Evolutionary conservation across 352 stramenopile genomes (phyloP).

Genomic region (Phytopythium vexans): DNA sequence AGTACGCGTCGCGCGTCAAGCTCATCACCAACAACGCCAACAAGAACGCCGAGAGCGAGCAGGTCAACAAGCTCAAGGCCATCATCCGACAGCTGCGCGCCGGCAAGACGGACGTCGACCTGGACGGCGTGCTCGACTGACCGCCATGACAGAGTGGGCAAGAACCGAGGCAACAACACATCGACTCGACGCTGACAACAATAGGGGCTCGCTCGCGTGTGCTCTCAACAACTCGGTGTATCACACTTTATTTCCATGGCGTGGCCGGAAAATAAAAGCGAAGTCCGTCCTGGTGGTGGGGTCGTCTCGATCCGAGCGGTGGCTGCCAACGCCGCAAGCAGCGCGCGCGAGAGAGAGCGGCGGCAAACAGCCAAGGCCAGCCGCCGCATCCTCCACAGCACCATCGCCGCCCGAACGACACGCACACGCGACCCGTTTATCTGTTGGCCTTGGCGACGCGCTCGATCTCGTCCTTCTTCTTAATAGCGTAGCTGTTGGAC

Average conservation of each 20-base stretch:
- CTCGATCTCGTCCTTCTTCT: conserved; percentile 99
- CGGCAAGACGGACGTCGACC: conserved; percentile 62
- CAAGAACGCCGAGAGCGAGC: conserved; percentile 84
- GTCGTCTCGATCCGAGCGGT: conserved; percentile 6
- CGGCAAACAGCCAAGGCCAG: conserved; percentile 10
- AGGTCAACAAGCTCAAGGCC: conserved; percentile 75
- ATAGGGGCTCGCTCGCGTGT: conserved; percentile 13
- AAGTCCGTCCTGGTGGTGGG: conserved; percentile 21
- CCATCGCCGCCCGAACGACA: conserved; percentile 7
- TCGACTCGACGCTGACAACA: conserved; percentile 8
- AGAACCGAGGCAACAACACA: background rate
- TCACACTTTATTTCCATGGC: conserved; percentile 55
- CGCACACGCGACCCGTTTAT: conserved; percentile 82
- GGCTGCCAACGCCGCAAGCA: background rate
- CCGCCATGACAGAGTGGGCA: background rate
- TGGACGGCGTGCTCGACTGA: conserved; percentile 63
- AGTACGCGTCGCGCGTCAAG: conserved; percentile 83
- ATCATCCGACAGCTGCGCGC: conserved; percentile 79
- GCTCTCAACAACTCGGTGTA: conserved; percentile 88
- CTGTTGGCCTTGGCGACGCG: conserved; percentile 99
- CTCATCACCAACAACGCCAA: conserved; percentile 88
- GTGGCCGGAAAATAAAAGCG: conserved; percentile 31
- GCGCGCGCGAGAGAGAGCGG: conserved; percentile 6
- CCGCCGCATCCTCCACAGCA: conserved; percentile 1
- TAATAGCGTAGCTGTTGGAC: conserved; percentile 99